These are phyloP conservation scores for Lentinula raphanica DNA, from an alignment of 768 basidiomycete species.

Conservation along the genomic window DNA sequence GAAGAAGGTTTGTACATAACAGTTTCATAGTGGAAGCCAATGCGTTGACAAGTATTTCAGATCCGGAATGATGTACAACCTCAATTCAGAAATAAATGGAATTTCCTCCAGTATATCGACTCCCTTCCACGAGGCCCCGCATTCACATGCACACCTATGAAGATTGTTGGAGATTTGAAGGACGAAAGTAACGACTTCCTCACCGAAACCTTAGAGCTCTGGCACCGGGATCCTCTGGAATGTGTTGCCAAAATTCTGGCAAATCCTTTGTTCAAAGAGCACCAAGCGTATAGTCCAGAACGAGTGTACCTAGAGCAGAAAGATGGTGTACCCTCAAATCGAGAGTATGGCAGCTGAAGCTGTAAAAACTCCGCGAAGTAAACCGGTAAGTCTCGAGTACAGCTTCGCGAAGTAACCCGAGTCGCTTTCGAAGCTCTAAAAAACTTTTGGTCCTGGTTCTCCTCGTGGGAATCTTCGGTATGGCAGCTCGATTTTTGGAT, in stretches of 20 bases:
- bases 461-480: no score
- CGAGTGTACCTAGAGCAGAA: slow-evolving; percentile 7
- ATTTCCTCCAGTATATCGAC: slow-evolving; percentile 18
- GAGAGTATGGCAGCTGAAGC: no score
- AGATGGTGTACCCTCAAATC: neutral
- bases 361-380: no score
- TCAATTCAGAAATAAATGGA: slow-evolving; percentile 16
- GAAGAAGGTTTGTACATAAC: slow-evolving; percentile 17
- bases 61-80: neutral
- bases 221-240: slow-evolving; percentile 20
- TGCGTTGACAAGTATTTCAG: neutral
- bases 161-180: slow-evolving; percentile 14
- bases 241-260: slow-evolving; percentile 19
- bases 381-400: no score
- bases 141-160: slow-evolving; percentile 19
- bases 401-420: no score
- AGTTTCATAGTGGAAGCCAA: no score
- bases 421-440: no score
- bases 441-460: no score
- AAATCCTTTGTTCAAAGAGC: slow-evolving; percentile 19
- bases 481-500: no score
- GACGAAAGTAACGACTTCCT: slow-evolving; percentile 9
- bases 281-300: slow-evolving; percentile 20
- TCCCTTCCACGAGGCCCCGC: slow-evolving; percentile 14
- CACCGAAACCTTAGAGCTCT: slow-evolving; percentile 19